phyloP scores from a whole-genome alignment of 108 stramenopile genomes.

The Bacterosira constricta region DNA sequence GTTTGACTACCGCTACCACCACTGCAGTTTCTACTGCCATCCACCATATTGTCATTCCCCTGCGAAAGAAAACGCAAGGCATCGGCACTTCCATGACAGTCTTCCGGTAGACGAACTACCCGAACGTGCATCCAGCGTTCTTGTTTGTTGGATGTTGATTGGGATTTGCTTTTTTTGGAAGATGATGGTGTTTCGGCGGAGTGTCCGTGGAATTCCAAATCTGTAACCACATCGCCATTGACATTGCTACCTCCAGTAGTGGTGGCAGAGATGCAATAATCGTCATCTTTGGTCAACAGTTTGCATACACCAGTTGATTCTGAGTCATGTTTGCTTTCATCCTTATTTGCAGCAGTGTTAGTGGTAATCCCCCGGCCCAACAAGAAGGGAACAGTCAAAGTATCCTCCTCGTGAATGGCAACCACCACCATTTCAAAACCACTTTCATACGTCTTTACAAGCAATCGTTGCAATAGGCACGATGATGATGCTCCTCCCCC shows the following conservation, averaged over 20 bases:
- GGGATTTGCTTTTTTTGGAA: not conserved
- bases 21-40: no score
- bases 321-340: no score
- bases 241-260: not conserved
- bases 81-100: constrained; percentile 74
- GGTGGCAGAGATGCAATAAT: not conserved
- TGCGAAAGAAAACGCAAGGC: constrained; percentile 64
- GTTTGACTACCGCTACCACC: constrained; percentile 23
- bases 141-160: not conserved
- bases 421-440: constrained; percentile 59
- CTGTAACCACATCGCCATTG: not conserved
- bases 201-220: not conserved
- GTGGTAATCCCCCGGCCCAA: not conserved
- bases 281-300: not conserved
- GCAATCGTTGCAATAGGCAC: constrained; percentile 51
- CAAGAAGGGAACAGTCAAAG: constrained; percentile 52
- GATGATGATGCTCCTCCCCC: constrained; percentile 46
- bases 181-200: not conserved
- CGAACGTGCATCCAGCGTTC: constrained; percentile 44
- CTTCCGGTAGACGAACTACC: constrained; percentile 51
- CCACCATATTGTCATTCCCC: constrained; percentile 22
- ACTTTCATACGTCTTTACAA: constrained; percentile 18
- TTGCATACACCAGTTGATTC: constrained; percentile 1
- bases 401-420: constrained; percentile 59
- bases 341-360: not conserved